Conservation (phyloP, 768 basidiomycete genomes). For the Mycena filopes region DNA sequence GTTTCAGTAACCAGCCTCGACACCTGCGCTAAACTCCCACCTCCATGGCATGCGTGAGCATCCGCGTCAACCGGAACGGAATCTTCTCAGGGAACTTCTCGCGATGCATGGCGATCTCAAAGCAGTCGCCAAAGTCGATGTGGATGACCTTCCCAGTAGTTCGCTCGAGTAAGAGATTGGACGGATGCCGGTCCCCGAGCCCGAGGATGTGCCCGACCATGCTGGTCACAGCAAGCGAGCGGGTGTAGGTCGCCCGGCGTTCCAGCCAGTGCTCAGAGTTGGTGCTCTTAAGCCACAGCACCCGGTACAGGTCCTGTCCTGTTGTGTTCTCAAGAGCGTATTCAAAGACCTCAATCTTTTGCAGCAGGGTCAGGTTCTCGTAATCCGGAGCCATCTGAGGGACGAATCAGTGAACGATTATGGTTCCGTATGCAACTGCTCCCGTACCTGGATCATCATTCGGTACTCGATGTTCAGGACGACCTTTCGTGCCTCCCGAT, state of each 20-base stretch:
- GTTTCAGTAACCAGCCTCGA: conserved; percentile 14
- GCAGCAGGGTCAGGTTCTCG: conserved; percentile 90
- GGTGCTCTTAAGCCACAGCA: conserved; percentile 94
- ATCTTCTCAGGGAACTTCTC: conserved; percentile 99
- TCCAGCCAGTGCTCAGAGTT: conserved; percentile 99
- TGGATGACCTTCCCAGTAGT: conserved; percentile 95
- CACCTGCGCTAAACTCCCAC: conserved; percentile 48
- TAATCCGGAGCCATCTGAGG: conserved; percentile 99
- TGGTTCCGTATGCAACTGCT: neutral
- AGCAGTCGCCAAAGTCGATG: conserved; percentile 98
- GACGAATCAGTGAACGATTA: conserved; percentile 19
- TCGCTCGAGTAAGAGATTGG: conserved; percentile 92
- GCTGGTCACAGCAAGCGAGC: conserved; percentile 95
- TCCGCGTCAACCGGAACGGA: conserved; percentile 96
- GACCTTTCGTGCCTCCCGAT: conserved; percentile 96
- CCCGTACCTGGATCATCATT: conserved; percentile 92
- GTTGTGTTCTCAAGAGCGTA: conserved; percentile 98
- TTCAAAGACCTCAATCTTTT: conserved; percentile 99
- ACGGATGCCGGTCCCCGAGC: conserved; percentile 97
- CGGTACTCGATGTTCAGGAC: conserved; percentile 97
- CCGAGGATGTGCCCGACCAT: conserved; percentile 99
- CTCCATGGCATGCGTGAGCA: conserved; percentile 99
- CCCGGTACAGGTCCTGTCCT: conserved; percentile 96
- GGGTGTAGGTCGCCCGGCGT: conserved; percentile 93
- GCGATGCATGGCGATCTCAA: conserved; percentile 97